Conservation (phyloP, 306 rosid species). For the Vachellia pachyceras region DNA sequence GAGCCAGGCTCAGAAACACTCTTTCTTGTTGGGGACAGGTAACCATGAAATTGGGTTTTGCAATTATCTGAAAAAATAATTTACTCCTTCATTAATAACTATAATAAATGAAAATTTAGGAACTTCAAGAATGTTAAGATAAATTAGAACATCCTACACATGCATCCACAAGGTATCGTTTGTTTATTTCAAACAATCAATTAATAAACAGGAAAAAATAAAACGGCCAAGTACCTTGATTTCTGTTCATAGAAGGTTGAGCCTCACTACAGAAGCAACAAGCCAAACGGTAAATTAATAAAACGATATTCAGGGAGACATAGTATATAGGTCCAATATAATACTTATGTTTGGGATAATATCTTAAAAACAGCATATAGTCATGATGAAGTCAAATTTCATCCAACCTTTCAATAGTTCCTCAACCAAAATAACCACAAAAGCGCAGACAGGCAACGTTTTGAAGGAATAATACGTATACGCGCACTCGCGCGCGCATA, state of each 20-base stretch:
- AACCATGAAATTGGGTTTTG: slow-evolving; percentile 48
- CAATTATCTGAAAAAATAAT: slow-evolving; percentile 56
- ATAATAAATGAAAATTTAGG: slow-evolving; percentile 24
- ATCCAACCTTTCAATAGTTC: background rate
- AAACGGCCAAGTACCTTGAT: slow-evolving; percentile 49
- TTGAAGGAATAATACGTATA: background rate
- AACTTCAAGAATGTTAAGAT: slow-evolving; percentile 26
- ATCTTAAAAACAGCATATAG: background rate
- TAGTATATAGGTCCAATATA: background rate
- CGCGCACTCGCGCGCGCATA: background rate
- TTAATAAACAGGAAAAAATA: background rate
- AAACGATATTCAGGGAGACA: background rate
- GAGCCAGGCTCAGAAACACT: slow-evolving; percentile 43
- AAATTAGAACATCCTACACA: slow-evolving; percentile 23
- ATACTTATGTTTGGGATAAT: background rate
- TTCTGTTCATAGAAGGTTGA: slow-evolving; percentile 59
- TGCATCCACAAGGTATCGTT: background rate
- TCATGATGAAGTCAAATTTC: background rate
- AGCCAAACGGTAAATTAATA: slow-evolving; percentile 35
- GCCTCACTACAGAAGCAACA: slow-evolving; percentile 72
- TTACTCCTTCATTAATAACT: slow-evolving; percentile 31
- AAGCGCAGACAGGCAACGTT: background rate
- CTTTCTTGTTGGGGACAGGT: slow-evolving; percentile 49
- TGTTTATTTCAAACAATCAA: background rate
- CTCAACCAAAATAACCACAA: background rate